phyloP scores from a whole-genome alignment of 108 stramenopile genomes.

The Skeletonema tropicum region DNA sequence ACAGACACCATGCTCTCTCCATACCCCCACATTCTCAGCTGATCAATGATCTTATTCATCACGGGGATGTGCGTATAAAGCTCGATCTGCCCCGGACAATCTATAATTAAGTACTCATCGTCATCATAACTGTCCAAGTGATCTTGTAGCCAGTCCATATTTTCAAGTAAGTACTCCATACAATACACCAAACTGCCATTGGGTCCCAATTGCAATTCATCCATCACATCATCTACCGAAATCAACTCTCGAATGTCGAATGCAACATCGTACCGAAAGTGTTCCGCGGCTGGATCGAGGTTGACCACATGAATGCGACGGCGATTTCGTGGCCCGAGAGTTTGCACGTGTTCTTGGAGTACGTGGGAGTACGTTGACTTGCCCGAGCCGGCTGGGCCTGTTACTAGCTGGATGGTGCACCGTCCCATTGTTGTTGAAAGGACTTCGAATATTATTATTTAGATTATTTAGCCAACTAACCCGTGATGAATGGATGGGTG shows the following conservation, averaged over 20 bases:
- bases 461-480: no score
- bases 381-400: conserved; percentile 87
- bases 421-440: conserved; percentile 27
- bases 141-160: conserved; percentile 96
- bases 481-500: neutral
- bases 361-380: conserved; percentile 88
- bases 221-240: conserved; percentile 97
- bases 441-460: no score
- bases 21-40: conserved; percentile 88
- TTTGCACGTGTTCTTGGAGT: conserved; percentile 76
- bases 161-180: conserved; percentile 97
- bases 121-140: conserved; percentile 87
- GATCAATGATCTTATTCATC: conserved; percentile 88
- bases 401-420: conserved; percentile 54
- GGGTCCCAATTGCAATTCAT: conserved; percentile 94
- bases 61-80: conserved; percentile 97
- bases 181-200: conserved; percentile 98
- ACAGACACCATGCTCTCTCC: conserved; percentile 82
- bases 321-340: conserved; percentile 57
- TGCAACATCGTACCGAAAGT: conserved; percentile 87
- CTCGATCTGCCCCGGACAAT: conserved; percentile 99
- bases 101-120: conserved; percentile 97
- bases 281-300: conserved; percentile 97
- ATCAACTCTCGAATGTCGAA: conserved; percentile 95
- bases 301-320: conserved; percentile 90